Evolutionary conservation across 495 filamentous ascomycete species (phyloP).

Genomic region (Glonium stellatum): DNA sequence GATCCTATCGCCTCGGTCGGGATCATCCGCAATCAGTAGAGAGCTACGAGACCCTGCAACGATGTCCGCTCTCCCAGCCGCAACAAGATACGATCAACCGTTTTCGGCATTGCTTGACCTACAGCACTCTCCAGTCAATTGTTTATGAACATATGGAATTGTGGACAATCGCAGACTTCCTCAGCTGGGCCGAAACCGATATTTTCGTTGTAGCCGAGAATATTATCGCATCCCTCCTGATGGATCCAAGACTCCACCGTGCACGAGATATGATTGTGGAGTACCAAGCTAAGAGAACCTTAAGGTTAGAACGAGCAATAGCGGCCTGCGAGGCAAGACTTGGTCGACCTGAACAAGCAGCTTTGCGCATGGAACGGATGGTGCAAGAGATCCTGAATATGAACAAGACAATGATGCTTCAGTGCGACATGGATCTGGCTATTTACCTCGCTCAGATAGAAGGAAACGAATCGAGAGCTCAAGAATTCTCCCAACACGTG

Average conservation of each 20-base stretch:
- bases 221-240: background rate
- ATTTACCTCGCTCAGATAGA: conserved; percentile 1
- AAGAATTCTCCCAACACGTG: conserved; percentile 2
- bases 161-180: conserved; percentile 1
- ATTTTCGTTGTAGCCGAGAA: background rate
- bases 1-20: background rate
- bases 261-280: background rate
- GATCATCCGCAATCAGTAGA: background rate
- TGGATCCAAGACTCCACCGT: background rate
- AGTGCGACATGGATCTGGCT: background rate
- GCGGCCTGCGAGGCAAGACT: background rate
- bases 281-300: conserved; percentile 1
- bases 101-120: background rate
- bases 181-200: background rate
- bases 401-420: conserved; percentile 3
- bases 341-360: conserved; percentile 1
- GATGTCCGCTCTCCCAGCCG: background rate
- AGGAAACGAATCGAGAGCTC: background rate
- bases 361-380: background rate
- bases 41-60: background rate
- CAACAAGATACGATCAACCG: background rate
- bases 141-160: conserved; percentile 1
- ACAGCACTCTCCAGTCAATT: background rate
- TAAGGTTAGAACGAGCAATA: background rate
- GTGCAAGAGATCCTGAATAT: background rate